Conservation (phyloP, 208 protist species). For the Phytomonas serpens region DNA sequence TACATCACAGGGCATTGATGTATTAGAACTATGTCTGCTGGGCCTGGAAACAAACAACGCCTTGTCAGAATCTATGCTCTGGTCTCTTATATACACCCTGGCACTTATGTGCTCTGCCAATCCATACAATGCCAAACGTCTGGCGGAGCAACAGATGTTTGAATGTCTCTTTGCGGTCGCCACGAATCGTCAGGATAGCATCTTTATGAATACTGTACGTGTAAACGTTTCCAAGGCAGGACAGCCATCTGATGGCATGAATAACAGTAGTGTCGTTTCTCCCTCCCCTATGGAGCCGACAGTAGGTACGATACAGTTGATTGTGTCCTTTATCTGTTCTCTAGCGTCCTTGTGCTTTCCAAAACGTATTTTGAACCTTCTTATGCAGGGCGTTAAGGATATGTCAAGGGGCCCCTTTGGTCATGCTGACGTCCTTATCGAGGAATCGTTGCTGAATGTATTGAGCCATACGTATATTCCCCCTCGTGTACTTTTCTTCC, state of each 20-base stretch:
- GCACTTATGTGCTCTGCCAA: conserved; percentile 60
- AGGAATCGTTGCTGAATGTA: conserved; percentile 68
- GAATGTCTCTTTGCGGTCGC: conserved; percentile 49
- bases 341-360: conserved; percentile 45
- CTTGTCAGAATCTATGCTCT: conserved; percentile 54
- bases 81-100: conserved; percentile 47
- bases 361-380: conserved; percentile 22
- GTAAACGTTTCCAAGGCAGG: conserved; percentile 16
- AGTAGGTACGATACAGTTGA: conserved; percentile 60
- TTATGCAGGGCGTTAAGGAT: conserved; percentile 43
- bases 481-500: conserved; percentile 48
- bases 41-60: conserved; percentile 38
- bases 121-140: conserved; percentile 43
- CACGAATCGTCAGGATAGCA: conserved; percentile 44
- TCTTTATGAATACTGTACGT: conserved; percentile 26
- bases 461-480: conserved; percentile 33
- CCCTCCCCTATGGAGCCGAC: conserved; percentile 30
- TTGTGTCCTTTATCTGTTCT: conserved; percentile 43
- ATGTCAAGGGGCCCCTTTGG: conserved; percentile 38
- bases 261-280: neutral
- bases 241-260: conserved; percentile 1
- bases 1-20: conserved; percentile 15
- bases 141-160: conserved; percentile 40
- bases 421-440: conserved; percentile 58
- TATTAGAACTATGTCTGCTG: conserved; percentile 46